Conservation (phyloP, 2,329 filamentous ascomycete genomes). For the Aspergillus sp. region DNA sequence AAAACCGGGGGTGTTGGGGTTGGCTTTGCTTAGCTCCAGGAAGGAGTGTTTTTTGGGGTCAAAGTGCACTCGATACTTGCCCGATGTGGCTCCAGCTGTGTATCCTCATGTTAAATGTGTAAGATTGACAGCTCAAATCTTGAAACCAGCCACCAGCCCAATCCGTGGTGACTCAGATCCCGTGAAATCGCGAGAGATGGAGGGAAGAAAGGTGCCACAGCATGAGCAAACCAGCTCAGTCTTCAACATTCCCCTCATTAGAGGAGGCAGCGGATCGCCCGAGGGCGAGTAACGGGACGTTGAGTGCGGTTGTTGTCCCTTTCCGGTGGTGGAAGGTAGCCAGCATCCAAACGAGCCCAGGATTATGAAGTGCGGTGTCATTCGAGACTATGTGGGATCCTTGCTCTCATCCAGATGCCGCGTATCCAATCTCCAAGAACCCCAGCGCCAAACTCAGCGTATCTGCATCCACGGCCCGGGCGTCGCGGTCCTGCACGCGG, state of each 20-base stretch:
- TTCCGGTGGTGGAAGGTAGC: too few relatives aligned
- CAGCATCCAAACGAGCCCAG: not conserved
- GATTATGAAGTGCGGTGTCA: not conserved
- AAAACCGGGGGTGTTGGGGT: constrained; percentile 23
- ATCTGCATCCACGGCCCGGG: constrained; percentile 27
- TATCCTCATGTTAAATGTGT: constrained; percentile 19
- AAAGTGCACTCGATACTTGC: constrained; percentile 6
- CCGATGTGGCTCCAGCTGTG: constrained; percentile 10
- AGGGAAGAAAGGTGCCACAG: not conserved
- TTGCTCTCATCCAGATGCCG: not conserved
- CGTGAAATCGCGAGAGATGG: not conserved
- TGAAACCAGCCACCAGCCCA: not conserved
- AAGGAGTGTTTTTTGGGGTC: not conserved
- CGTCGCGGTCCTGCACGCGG: constrained; percentile 5
- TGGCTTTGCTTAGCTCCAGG: constrained; percentile 12
- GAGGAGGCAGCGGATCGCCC: not conserved
- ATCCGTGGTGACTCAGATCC: not conserved
- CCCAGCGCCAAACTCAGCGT: constrained; percentile 34
- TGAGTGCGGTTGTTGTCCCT: too few relatives aligned
- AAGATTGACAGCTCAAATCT: constrained; percentile 13
- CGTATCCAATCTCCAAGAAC: constrained; percentile 30
- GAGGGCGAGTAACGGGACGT: too few relatives aligned
- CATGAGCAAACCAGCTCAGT: not conserved
- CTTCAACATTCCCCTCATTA: not conserved
- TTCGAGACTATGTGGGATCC: not conserved